phyloP scores from a whole-genome alignment of 2,329 filamentous ascomycete species.

The Neocucurbitaria cava region DNA sequence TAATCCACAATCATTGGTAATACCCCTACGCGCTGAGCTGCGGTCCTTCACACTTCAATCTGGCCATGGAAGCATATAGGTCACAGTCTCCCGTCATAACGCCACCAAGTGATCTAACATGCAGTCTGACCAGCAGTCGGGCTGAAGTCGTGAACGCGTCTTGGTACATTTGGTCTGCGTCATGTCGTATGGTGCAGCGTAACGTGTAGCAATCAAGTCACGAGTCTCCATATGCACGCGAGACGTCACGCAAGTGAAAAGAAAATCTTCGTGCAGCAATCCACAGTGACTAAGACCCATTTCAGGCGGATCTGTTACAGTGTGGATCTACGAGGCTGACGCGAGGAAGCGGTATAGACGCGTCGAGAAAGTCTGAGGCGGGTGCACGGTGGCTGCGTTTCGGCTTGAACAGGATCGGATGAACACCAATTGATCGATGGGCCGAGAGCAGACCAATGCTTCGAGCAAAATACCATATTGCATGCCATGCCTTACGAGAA shows the following conservation, averaged over 20 bases:
- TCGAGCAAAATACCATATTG: not conserved
- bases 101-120: not conserved
- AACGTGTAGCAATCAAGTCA: not conserved
- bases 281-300: constrained; percentile 22
- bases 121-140: not conserved
- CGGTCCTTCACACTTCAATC: constrained; percentile 14
- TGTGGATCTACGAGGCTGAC: constrained; percentile 32
- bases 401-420: constrained; percentile 19
- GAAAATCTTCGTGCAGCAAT: constrained; percentile 36
- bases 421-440: not conserved
- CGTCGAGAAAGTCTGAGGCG: constrained; percentile 39
- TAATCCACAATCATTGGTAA: constrained; percentile 32
- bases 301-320: constrained; percentile 15
- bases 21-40: constrained; percentile 27
- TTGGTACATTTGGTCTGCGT: not conserved
- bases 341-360: constrained; percentile 40
- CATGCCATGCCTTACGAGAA: not conserved
- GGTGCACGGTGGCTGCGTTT: constrained; percentile 31
- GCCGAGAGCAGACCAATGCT: not conserved
- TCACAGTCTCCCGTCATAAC: not conserved
- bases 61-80: constrained; percentile 13
- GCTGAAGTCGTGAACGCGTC: not conserved
- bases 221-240: constrained; percentile 13
- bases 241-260: constrained; percentile 34
- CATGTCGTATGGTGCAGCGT: not conserved